Percentiles rank a stretch among this genome's conserved stretches.
These are phyloP conservation scores for Pyrrhoderma lamaoense DNA, from an alignment of 1,284 basidiomycete species.

Conservation along the genomic window DNA sequence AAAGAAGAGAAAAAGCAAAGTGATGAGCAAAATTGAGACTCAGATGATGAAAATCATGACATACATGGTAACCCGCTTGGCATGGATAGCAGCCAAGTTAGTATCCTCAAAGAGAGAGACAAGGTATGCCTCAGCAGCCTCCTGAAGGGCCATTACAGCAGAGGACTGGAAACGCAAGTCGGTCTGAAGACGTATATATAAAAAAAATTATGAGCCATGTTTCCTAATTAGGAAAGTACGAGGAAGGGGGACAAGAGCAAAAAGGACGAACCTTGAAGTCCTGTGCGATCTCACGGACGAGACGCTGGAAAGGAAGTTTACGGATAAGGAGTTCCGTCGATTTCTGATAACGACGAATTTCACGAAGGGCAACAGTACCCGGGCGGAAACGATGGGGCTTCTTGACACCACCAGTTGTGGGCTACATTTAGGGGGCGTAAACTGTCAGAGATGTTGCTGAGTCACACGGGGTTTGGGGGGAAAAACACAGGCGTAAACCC, in stretches of 20 bases:
- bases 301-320: constrained; percentile 93
- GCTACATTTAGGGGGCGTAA: constrained; percentile 25
- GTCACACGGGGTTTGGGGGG: constrained; percentile 10
- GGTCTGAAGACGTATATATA: constrained; percentile 38
- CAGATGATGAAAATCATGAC: constrained; percentile 20
- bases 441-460: constrained; percentile 16
- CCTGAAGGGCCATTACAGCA: constrained; percentile 92
- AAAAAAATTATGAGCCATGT: constrained; percentile 10
- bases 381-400: constrained; percentile 97
- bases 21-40: constrained; percentile 2
- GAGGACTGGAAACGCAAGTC: constrained; percentile 97
- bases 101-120: constrained; percentile 93
- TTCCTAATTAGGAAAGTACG: constrained; percentile 20
- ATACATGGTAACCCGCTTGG: constrained; percentile 85
- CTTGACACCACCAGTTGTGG: constrained; percentile 93
- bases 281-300: constrained; percentile 95
- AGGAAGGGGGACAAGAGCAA: constrained; percentile 14
- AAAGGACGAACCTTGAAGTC: constrained; percentile 77
- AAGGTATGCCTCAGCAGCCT: constrained; percentile 95
- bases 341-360: constrained; percentile 97
- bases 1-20: constrained; percentile 20
- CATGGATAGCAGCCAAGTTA: constrained; percentile 90
- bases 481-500: constrained; percentile 23
- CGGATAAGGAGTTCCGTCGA: constrained; percentile 93
- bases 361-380: constrained; percentile 96